Evolutionary conservation across 1,284 basidiomycete species (phyloP), one percentile per base, ranked within the genome.

Genomic region (Pseudozyma flocculosa): DNA sequence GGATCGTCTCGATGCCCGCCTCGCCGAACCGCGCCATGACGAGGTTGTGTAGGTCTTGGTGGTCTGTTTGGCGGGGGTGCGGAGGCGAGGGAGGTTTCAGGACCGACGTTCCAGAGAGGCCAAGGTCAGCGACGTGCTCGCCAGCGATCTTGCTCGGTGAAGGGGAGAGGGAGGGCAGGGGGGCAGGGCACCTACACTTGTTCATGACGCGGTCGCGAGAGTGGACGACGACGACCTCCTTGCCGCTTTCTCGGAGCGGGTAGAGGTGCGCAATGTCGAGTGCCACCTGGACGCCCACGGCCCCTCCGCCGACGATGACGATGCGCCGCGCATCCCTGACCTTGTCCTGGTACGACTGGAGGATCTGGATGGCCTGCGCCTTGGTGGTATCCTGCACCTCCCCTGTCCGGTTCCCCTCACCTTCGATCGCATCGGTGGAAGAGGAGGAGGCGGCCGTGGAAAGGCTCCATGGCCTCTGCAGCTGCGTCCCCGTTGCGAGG

Each of bases 271-370:
- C 59, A 29, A 76, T 76, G 43, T 78, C 75, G 8, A 52, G 59
- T 0, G 75, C 75, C 5, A 71, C 59, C 39, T 76, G 65, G 1
- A 75, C 75, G 30, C 75, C 75, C 10, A 78, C 57, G 4, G 75
- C 74, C 15, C 74, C 75, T 13, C 74, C 75, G 9, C 75, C 75
- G 3, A 78, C 68, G 14, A 78, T 45, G 10, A 78, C 66, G 40
- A 76, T 68, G 8, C 71, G 45, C 4, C 60, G 15, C 14, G 70
- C 70, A 8, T 51, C 50, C 13, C 43, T 40, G 15, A 78, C 61
- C 1, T 60, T 55, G 11, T 63, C 50, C 42, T 78, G 73, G 9
- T 58, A 54, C 2, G 39, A 11, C 10, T 48, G 22, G 50, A 78
- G 65, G 58, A 62, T 74, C 2, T 42, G 18, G 2, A 73, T 48